Conservation (phyloP, 2,329 filamentous ascomycete genomes). For the Phaeoacremonium minimum region DNA sequence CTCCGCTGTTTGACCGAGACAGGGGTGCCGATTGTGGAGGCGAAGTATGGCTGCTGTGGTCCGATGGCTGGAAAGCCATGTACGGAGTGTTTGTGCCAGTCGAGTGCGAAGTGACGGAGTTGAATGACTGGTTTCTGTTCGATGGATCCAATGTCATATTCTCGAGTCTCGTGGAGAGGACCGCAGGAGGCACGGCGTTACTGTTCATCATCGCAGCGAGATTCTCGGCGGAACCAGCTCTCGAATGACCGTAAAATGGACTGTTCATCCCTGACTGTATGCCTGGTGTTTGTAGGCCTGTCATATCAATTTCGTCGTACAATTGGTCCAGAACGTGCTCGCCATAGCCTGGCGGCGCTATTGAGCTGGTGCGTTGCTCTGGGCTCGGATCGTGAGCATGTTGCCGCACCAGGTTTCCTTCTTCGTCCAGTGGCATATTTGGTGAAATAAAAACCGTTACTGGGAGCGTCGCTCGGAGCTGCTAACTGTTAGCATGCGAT, state of each 20-base stretch:
- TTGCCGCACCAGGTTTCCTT: slow-evolving; percentile 71
- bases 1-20: slow-evolving; percentile 51
- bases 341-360: slow-evolving; percentile 89
- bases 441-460: slow-evolving; percentile 95
- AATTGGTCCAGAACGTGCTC: slow-evolving; percentile 86
- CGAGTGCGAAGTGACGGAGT: slow-evolving; percentile 36
- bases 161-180: slow-evolving; percentile 63
- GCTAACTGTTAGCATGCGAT: slow-evolving; percentile 14
- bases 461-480: slow-evolving; percentile 85
- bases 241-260: slow-evolving; percentile 68
- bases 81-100: slow-evolving; percentile 38
- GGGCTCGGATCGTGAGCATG: slow-evolving; percentile 45
- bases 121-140: slow-evolving; percentile 40
- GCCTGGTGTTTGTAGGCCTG: slow-evolving; percentile 75
- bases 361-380: slow-evolving; percentile 52
- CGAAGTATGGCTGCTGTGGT: slow-evolving; percentile 30
- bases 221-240: slow-evolving; percentile 78
- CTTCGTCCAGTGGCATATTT: slow-evolving; percentile 81
- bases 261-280: slow-evolving; percentile 72
- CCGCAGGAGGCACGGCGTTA: slow-evolving; percentile 42
- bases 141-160: slow-evolving; percentile 55
- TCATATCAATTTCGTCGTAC: slow-evolving; percentile 80
- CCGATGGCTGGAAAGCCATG: slow-evolving; percentile 26
- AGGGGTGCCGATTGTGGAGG: slow-evolving; percentile 39
- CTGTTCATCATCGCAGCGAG: slow-evolving; percentile 55